These are phyloP conservation scores for Pleurotus giganteus DNA, from an alignment of 768 basidiomycete species.

Conservation along the genomic window DNA sequence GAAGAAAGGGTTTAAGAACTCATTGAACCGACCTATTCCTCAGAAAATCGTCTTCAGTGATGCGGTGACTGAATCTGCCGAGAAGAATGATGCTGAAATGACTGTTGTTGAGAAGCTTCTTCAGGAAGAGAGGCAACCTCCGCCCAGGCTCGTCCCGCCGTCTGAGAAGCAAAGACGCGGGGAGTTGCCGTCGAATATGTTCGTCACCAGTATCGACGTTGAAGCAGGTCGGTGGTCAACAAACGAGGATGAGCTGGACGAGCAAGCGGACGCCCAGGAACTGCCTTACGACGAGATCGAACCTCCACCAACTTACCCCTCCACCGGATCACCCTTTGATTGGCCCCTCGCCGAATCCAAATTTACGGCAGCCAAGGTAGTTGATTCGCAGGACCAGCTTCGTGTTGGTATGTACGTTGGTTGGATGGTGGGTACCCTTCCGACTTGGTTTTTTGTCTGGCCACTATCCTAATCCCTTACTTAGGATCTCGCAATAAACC, in stretches of 20 bases:
- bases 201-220: conserved; percentile 73
- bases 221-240: conserved; percentile 44
- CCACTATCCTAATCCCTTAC: neutral
- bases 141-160: conserved; percentile 53
- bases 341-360: conserved; percentile 31
- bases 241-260: conserved; percentile 33
- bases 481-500: conserved; percentile 60
- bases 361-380: conserved; percentile 25
- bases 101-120: conserved; percentile 61
- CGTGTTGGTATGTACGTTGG: conserved; percentile 33
- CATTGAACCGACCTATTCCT: conserved; percentile 39
- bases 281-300: conserved; percentile 4
- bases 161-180: conserved; percentile 54
- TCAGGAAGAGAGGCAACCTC: conserved; percentile 32
- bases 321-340: conserved; percentile 25
- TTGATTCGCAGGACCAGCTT: conserved; percentile 26
- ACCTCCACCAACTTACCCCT: neutral
- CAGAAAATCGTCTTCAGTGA: conserved; percentile 53
- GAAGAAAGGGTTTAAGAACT: conserved; percentile 60
- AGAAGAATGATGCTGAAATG: conserved; percentile 45
- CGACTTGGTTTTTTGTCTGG: neutral
- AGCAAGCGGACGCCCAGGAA: conserved; percentile 11
- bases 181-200: conserved; percentile 55
- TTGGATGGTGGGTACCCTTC: conserved; percentile 44
- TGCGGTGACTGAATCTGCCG: conserved; percentile 59